Evolutionary conservation across 768 basidiomycete genomes (phyloP).

Genomic region (Tulasnella sp.): DNA sequence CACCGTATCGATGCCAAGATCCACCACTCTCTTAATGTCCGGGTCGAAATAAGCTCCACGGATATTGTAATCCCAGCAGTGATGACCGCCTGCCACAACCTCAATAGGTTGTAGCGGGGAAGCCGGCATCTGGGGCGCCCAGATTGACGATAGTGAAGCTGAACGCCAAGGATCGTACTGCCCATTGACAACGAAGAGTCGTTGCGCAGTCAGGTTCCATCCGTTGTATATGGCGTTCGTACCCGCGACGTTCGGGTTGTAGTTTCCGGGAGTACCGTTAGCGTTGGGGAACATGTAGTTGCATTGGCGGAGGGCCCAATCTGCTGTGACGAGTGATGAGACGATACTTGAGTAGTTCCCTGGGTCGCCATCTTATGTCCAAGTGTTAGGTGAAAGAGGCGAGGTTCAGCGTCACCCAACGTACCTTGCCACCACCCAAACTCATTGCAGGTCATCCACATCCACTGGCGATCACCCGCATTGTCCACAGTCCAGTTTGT

Average conservation of each 20-base stretch:
- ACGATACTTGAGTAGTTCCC: not conserved
- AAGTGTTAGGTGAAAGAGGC: not conserved
- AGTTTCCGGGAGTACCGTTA: not conserved
- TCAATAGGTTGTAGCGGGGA: not conserved
- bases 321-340: not conserved
- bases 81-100: not conserved
- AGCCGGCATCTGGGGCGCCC: not conserved
- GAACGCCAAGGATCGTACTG: conserved; percentile 14
- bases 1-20: not conserved
- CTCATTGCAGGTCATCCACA: not conserved
- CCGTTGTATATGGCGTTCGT: not conserved
- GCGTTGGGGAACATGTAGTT: conserved; percentile 2
- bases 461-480: not conserved
- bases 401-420: not conserved
- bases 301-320: conserved; percentile 3
- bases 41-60: not conserved
- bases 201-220: not conserved
- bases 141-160: conserved; percentile 8
- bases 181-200: conserved; percentile 6
- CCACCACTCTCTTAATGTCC: not conserved
- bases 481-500: not conserved
- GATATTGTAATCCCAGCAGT: conserved; percentile 4
- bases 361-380: not conserved
- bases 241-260: not conserved
- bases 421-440: not conserved